Evolutionary conservation across 2,329 filamentous ascomycete genomes (phyloP), one percentile per base, ranked within the genome.

Genomic region (Alternaria dauci): DNA sequence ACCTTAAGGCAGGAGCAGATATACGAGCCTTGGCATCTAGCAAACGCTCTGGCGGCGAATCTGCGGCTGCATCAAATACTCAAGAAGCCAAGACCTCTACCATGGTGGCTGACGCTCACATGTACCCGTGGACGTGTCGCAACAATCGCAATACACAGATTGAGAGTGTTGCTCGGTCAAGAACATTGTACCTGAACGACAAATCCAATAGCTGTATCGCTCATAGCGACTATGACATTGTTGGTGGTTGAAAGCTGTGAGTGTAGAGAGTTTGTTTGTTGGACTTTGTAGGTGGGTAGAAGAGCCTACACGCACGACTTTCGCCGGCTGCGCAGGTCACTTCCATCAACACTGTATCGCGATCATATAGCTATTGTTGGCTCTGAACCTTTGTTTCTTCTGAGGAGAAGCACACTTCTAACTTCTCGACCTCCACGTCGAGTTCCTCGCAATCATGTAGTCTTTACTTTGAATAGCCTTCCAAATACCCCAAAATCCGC

Each of bases 381-480:
- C 20, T 36, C 14, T n/a, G 8, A 8, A 23, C 30, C 14, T 16
- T 50, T 36, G 12, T 50, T 50, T 23, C 20, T 18, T 6, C 23
- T 9, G 12, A 42, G 16, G 38, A 38, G 5, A 7, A 7, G 18
- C 38, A 32, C 23, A 16, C 18, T 25, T 3, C 51, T 28, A 63
- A 18, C 11, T 32, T 47, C 52, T 60, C 68, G 68, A 72, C 50
- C 71, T 74, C 78, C 78, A 79, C 5, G 63, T 72, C 2, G 76
- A 73, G 32, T 71, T 71, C 18, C 71, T 71, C 47, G 74, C 70
- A 18, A 75, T 70, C 60, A 73, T 58, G 53, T 78, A 80, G 46
- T 80, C 78, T 18, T 72, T 69, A 43, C 75, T 78, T 50, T 72
- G 58, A n/a, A 81, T 77, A 32, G 76, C 72, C 58, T 77, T 77